Conservation (phyloP, 345 rosid genomes). For the Populus ilicifolia region DNA sequence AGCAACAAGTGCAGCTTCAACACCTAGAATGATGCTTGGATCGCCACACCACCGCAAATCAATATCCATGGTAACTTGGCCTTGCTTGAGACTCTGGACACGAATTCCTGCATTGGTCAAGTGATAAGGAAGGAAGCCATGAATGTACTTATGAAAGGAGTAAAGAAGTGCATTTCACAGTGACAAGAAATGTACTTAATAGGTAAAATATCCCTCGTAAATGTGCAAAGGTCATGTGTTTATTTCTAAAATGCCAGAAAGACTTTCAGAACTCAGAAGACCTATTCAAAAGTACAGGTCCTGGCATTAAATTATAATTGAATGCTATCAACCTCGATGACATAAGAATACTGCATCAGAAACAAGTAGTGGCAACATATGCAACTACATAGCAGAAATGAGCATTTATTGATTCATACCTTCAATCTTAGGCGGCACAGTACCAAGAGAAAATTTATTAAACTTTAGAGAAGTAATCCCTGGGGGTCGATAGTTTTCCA, state of each 20-base stretch:
- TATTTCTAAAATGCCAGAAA: background rate
- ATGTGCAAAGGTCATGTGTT: background rate
- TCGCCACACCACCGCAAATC: conserved; percentile 99
- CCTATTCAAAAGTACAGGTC: background rate
- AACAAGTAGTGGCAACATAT: background rate
- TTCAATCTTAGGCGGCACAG: conserved; percentile 96
- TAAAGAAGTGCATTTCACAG: background rate
- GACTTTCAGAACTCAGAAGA: conserved; percentile 3
- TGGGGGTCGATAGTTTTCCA: conserved; percentile 94
- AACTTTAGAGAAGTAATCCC: conserved; percentile 93
- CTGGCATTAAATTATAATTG: background rate
- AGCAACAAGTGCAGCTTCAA: conserved; percentile 90
- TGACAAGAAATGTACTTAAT: background rate
- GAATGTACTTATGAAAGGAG: background rate
- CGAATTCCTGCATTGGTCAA: conserved; percentile 71
- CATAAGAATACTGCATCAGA: background rate
- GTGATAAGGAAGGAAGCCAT: conserved; percentile 11
- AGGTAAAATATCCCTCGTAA: background rate
- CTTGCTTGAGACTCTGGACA: conserved; percentile 93
- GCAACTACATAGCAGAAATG: background rate
- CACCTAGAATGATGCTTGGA: conserved; percentile 91
- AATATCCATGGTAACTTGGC: conserved; percentile 93
- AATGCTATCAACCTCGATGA: background rate
- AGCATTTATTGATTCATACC: conserved; percentile 42
- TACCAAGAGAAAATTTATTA: conserved; percentile 84